phyloP scores from a whole-genome alignment of 2,329 filamentous ascomycete genomes.

The Pyrenophora seminiperda region DNA sequence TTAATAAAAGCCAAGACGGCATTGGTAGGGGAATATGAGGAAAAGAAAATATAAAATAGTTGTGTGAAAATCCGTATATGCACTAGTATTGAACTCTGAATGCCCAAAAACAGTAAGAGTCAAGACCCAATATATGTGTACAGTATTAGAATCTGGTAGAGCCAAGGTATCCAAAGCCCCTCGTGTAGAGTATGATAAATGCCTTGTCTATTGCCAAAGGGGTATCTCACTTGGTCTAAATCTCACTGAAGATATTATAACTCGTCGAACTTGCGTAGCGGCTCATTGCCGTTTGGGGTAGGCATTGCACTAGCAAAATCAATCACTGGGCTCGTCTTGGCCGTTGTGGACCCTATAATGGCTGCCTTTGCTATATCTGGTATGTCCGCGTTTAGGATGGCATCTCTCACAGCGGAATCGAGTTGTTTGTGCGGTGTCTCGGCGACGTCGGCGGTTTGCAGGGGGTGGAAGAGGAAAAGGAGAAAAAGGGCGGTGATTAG shows the following conservation, averaged over 20 bases:
- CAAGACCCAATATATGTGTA: too few relatives aligned
- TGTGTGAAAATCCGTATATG: too few relatives aligned
- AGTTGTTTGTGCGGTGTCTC: conserved; percentile 14
- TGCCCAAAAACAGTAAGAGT: too few relatives aligned
- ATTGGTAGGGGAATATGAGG: too few relatives aligned
- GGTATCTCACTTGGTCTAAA: conserved; percentile 21
- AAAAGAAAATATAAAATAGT: too few relatives aligned
- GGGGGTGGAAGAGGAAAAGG: conserved; percentile 48
- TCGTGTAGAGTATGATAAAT: not conserved
- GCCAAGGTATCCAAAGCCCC: too few relatives aligned
- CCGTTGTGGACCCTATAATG: conserved; percentile 26
- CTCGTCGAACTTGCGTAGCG: conserved; percentile 34
- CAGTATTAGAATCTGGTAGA: too few relatives aligned
- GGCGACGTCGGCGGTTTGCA: conserved; percentile 25
- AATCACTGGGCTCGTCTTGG: conserved; percentile 7
- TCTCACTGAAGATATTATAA: conserved; percentile 13
- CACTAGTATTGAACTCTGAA: too few relatives aligned
- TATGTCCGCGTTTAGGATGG: conserved; percentile 37
- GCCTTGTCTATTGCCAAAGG: not conserved
- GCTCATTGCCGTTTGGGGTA: conserved; percentile 17
- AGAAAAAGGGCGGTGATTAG: conserved; percentile 54
- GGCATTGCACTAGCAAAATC: conserved; percentile 7
- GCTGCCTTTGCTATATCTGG: conserved; percentile 44
- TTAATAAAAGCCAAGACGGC: too few relatives aligned
- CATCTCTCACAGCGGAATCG: conserved; percentile 25